Base-by-base conservation (phyloP, 1,284 basidiomycete genomes). In the Thecaphora thlaspeos region DNA sequence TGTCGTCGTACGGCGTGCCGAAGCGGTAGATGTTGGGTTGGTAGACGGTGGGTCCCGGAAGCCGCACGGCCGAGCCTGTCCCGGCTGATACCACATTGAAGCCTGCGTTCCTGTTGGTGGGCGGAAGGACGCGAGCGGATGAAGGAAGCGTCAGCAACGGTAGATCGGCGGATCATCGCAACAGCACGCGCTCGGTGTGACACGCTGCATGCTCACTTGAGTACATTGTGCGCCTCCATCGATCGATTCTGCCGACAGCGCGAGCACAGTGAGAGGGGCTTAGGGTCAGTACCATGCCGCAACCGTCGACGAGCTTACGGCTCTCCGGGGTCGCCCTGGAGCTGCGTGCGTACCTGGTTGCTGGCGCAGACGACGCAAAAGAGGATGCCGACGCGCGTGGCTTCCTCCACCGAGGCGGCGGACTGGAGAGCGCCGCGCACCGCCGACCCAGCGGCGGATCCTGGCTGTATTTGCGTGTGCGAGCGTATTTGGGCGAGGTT, bases 361-460 rank as follows among this genome's bases (percentile, higher is more conserved):
- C 91, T 95, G 11, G 94, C 94, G 76, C 94, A 98, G 24, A 98
- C 94, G 11, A 98, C 91, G 76, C 94, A 97, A 80, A 98, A 98
- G 51, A 65, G 48, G 21, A 56, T 57, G n/a, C 48, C 49, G 36
- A 44, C 51, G 18, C 37, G 38, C 10, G 37, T 7, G 3, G 46
- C 38, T 19, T 26, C 26, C 18, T 44, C 43, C 2, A 21, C 19
- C 4, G 21, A 30, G 4, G 43, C 30, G 4, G 28, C 43, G 3
- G 43, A 23, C 8, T 23, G 15, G 17, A 44, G 22, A 28, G 43
- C 43, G 10, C 43, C 43, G 4, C n/a, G 3, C 4, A 26, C 43
- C 9, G 28, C 7, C 28, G 24, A 23, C 17, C 34, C 43, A 2
- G 24, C 26, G 4, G 18, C 19, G 3, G 26, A 32, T 4, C 43